A percentile compares a stretch with the other conserved stretches of the same genome.
Conservation (phyloP, 2,329 filamentous ascomycete genomes). For the Parafenestella ontariensis region DNA sequence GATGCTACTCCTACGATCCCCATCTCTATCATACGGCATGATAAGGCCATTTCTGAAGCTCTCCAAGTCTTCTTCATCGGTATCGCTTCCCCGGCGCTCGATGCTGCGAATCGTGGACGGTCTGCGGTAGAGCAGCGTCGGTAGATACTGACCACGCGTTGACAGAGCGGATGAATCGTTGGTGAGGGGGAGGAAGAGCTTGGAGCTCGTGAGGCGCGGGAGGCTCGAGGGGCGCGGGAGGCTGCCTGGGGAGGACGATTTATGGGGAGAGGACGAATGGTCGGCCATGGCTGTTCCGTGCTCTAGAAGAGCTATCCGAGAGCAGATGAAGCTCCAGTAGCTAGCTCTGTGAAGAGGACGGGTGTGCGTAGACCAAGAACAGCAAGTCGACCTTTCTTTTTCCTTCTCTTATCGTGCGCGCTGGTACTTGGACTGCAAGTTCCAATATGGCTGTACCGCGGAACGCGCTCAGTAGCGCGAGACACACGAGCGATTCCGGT, state of each 20-base stretch:
- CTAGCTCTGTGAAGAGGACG: background rate
- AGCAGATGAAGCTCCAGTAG: background rate
- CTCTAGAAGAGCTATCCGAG: background rate
- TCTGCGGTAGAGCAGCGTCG: constrained; percentile 41
- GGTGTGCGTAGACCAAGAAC: background rate
- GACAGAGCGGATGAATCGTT: constrained; percentile 49
- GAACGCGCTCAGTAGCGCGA: background rate
- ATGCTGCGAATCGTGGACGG: constrained; percentile 40
- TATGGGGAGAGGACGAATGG: constrained; percentile 19
- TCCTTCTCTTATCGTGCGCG: constrained; percentile 5
- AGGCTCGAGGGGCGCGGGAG: constrained; percentile 33
- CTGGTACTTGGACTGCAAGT: no score
- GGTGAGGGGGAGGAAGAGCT: constrained; percentile 52
- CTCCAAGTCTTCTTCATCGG: constrained; percentile 43
- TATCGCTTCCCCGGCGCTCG: constrained; percentile 39
- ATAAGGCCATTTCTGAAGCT: constrained; percentile 32
- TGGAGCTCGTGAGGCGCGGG: constrained; percentile 44
- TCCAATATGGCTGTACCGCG: background rate
- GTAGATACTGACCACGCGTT: constrained; percentile 54
- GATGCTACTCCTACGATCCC: constrained; percentile 50
- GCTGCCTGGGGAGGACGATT: constrained; percentile 22
- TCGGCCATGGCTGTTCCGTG: constrained; percentile 23
- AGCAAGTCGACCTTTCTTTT: background rate
- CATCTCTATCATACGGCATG: constrained; percentile 44
- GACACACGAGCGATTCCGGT: background rate